These are phyloP conservation scores for Helminthosporium solani DNA, from an alignment of 2,329 filamentous ascomycete species.

Conservation along the genomic window DNA sequence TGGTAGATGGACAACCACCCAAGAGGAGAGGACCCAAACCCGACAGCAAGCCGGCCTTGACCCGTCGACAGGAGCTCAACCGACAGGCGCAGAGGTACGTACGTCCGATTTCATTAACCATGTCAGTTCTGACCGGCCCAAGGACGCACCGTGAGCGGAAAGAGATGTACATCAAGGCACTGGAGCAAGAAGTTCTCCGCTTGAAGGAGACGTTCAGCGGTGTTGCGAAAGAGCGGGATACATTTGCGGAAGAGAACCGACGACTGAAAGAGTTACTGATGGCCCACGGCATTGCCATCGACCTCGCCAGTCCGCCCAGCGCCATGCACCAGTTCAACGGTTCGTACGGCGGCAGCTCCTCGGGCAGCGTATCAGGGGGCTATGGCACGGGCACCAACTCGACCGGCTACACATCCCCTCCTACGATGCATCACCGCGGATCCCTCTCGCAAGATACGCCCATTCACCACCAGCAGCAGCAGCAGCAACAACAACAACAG, in stretches of 20 bases:
- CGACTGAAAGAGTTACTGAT: constrained; percentile 66
- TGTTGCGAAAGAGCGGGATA: constrained; percentile 72
- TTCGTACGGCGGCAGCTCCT: constrained; percentile 47
- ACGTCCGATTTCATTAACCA: neutral
- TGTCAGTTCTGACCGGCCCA: constrained; percentile 17
- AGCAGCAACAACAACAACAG: constrained; percentile 21
- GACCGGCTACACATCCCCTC: constrained; percentile 50
- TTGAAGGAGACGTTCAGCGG: constrained; percentile 82
- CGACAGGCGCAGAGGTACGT: constrained; percentile 87
- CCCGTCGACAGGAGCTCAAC: constrained; percentile 88
- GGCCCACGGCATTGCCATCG: constrained; percentile 60
- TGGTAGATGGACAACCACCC: constrained; percentile 73
- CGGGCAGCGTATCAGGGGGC: constrained; percentile 63
- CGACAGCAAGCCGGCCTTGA: constrained; percentile 91
- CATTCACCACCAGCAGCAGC: constrained; percentile 23
- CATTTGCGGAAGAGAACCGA: constrained; percentile 75
- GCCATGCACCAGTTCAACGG: constrained; percentile 40
- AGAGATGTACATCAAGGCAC: constrained; percentile 89
- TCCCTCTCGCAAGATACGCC: constrained; percentile 30
- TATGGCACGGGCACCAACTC: constrained; percentile 53
- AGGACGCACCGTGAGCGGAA: constrained; percentile 97
- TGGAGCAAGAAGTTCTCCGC: constrained; percentile 87
- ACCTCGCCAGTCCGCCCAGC: constrained; percentile 44
- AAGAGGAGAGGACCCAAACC: constrained; percentile 95
- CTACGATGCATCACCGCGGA: constrained; percentile 33